A percentile compares a stretch with the other conserved stretches of the same genome.
These are phyloP conservation scores for Thielaviopsis populi DNA, from an alignment of 2,329 filamentous ascomycete species.

Conservation along the genomic window DNA sequence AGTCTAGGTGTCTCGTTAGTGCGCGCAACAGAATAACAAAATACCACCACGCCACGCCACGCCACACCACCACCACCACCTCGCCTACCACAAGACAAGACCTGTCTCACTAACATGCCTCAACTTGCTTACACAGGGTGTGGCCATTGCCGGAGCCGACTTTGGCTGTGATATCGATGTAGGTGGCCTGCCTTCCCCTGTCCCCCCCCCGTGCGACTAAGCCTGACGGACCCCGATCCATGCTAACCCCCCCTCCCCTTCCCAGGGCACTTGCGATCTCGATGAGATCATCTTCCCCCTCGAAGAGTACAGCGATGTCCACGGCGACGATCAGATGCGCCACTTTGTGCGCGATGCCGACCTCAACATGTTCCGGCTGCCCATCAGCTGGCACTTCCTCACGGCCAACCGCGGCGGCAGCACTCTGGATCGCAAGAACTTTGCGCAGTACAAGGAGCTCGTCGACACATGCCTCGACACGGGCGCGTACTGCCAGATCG, in stretches of 20 bases:
- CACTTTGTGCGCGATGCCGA: conserved; percentile 38
- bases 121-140: conserved; percentile 19
- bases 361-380: conserved; percentile 42
- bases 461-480: conserved; percentile 41
- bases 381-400: conserved; percentile 43
- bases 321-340: conserved; percentile 38
- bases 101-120: not conserved
- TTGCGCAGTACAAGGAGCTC: conserved; percentile 38
- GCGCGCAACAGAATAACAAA: not conserved
- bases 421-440: conserved; percentile 32
- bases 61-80: too few relatives aligned
- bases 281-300: conserved; percentile 24
- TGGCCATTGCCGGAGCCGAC: conserved; percentile 30
- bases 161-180: conserved; percentile 31
- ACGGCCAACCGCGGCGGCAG: conserved; percentile 36
- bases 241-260: not conserved
- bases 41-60: not conserved
- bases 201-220: not conserved
- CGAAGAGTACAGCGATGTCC: conserved; percentile 20
- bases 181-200: conserved; percentile 16
- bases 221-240: not conserved
- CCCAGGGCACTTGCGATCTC: conserved; percentile 24
- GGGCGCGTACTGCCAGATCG: conserved; percentile 44
- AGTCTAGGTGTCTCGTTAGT: not conserved
- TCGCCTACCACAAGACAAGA: too few relatives aligned